A percentile compares a stretch with the other conserved stretches of the same genome.
Evolutionary conservation across 208 protist genomes (phyloP).

Genomic region (Leishmania lainsoni): DNA sequence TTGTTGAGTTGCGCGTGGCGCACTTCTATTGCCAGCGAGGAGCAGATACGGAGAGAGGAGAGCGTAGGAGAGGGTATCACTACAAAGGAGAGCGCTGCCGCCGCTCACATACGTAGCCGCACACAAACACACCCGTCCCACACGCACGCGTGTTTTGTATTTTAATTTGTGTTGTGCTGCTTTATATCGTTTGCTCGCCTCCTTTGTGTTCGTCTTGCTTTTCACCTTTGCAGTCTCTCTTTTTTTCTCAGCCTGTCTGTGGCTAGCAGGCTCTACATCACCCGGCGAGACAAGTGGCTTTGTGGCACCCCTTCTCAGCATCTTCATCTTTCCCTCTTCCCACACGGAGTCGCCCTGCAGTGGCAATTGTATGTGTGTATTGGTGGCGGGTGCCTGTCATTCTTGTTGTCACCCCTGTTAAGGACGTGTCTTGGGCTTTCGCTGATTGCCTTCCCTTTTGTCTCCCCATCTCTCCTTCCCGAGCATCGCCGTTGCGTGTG

Average conservation of each 20-base stretch:
- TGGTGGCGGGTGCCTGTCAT: background rate
- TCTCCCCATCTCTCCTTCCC: slow-evolving; percentile 4
- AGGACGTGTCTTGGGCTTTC: background rate
- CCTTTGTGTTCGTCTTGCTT: background rate
- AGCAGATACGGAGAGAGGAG: background rate
- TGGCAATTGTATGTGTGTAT: background rate
- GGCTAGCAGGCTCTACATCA: background rate
- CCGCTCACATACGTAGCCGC: background rate
- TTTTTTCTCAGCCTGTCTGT: background rate
- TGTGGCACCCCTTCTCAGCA: too few relatives aligned
- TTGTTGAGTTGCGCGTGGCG: background rate
- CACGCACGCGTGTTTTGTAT: background rate
- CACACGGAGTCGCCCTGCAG: background rate
- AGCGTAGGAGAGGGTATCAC: background rate
- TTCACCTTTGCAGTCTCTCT: background rate
- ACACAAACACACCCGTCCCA: background rate
- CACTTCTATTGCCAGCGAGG: background rate
- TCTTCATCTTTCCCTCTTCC: background rate
- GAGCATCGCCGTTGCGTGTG: background rate
- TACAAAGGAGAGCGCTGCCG: background rate
- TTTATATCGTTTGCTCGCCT: background rate
- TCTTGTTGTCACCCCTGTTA: background rate
- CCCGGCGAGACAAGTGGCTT: background rate
- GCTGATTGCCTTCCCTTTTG: background rate
- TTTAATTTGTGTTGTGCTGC: background rate